phyloP scores from a whole-genome alignment of 345 rosid genomes.

The Cardamine occulta region DNA sequence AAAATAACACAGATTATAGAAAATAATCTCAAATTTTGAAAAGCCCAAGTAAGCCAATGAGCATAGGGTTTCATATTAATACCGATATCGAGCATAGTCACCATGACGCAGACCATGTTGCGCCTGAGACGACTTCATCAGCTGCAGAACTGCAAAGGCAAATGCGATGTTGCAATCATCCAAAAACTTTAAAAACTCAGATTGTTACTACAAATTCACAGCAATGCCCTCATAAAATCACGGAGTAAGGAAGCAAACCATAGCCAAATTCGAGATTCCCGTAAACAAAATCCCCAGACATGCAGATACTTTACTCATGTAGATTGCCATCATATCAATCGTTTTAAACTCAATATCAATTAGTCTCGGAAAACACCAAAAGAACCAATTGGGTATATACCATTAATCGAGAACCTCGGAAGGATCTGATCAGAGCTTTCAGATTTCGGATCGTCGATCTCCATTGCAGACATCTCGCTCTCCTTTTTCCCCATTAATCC shows the following conservation, averaged over 20 bases:
- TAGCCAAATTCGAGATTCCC: constrained; percentile 4
- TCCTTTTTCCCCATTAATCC: constrained; percentile 55
- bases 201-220: neutral
- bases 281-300: constrained; percentile 13
- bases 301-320: constrained; percentile 15
- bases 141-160: constrained; percentile 70
- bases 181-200: neutral
- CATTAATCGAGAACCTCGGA: constrained; percentile 76
- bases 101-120: constrained; percentile 98
- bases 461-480: constrained; percentile 61
- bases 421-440: constrained; percentile 60
- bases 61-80: constrained; percentile 20
- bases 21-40: neutral
- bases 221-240: neutral
- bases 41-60: constrained; percentile 2
- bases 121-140: constrained; percentile 89
- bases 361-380: neutral
- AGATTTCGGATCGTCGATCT: constrained; percentile 66
- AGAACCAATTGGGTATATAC: constrained; percentile 36
- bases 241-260: constrained; percentile 6
- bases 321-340: neutral
- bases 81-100: constrained; percentile 94
- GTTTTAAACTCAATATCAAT: neutral
- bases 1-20: constrained; percentile 35
- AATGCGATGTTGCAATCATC: constrained; percentile 15